Conservation (phyloP, 1,139 yeast species). For the Yamadazyma buinensis region DNA sequence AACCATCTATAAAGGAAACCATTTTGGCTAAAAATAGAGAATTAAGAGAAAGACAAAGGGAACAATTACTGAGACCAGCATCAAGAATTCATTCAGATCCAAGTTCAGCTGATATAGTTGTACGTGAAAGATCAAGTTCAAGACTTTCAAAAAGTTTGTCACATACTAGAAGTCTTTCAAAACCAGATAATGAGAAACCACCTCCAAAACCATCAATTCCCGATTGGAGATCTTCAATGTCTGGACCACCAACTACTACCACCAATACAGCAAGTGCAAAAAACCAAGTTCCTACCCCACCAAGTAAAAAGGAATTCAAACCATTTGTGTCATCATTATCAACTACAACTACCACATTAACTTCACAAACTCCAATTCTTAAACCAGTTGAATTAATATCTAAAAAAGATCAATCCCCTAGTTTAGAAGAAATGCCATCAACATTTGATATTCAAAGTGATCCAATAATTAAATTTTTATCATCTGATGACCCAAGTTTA, state of each 20-base stretch:
- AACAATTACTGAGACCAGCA: slow-evolving; percentile 20
- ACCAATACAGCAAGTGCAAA: neutral
- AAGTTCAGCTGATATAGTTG: neutral
- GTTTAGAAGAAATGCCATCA: slow-evolving; percentile 1
- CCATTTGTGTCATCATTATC: neutral
- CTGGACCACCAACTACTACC: neutral
- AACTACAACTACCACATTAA: neutral
- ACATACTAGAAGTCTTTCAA: neutral
- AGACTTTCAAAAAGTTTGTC: slow-evolving; percentile 1
- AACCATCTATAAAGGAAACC: slow-evolving; percentile 30
- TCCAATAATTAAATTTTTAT: slow-evolving; percentile 34
- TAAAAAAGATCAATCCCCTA: slow-evolving; percentile 1
- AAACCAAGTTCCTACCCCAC: neutral
- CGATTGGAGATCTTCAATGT: neutral
- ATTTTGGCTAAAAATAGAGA: slow-evolving; percentile 35
- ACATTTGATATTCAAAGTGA: slow-evolving; percentile 26
- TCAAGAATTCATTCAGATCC: slow-evolving; percentile 3
- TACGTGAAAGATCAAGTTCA: slow-evolving; percentile 1
- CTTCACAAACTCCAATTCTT: neutral
- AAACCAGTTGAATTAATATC: neutral
- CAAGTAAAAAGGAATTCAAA: neutral
- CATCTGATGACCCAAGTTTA: slow-evolving; percentile 21
- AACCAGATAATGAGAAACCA: neutral
- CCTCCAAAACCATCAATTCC: neutral
- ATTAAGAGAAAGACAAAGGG: slow-evolving; percentile 21